Evolutionary conservation across 768 basidiomycete genomes (phyloP).

Genomic region (Mycena galopus): DNA sequence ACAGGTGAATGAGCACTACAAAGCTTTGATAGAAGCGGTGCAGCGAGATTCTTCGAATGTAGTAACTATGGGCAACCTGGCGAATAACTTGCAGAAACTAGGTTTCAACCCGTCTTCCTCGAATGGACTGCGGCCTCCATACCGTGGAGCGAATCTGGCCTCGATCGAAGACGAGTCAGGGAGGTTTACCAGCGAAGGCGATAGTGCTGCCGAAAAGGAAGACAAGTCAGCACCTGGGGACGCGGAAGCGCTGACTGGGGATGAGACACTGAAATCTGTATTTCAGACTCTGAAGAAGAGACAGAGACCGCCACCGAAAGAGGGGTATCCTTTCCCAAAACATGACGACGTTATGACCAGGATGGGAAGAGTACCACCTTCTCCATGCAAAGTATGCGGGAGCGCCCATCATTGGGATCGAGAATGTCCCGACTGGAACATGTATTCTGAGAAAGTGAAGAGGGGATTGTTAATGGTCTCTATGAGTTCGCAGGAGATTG

Average conservation of each 20-base stretch:
- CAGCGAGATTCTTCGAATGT: neutral
- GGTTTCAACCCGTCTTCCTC: no score
- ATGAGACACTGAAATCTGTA: neutral
- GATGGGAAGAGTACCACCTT: no score
- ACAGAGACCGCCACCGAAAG: no score
- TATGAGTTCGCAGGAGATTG: neutral
- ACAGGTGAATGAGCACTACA: neutral
- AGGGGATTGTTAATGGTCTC: neutral
- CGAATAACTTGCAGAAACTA: neutral
- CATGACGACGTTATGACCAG: no score
- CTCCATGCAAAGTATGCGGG: no score
- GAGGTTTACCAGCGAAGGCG: no score
- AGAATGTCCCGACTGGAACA: neutral
- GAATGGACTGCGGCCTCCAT: neutral
- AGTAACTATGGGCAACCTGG: neutral
- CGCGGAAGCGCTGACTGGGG: no score
- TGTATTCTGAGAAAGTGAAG: neutral
- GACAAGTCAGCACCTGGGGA: neutral
- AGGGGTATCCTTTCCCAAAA: no score
- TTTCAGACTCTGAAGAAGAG: neutral
- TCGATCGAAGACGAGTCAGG: neutral
- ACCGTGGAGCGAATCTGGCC: neutral
- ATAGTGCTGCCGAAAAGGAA: neutral
- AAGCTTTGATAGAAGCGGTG: neutral
- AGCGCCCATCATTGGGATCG: slow-evolving; percentile 5